phyloP scores from a whole-genome alignment of 2,329 filamentous ascomycete species.

The Berkeleyomyces basicola region DNA sequence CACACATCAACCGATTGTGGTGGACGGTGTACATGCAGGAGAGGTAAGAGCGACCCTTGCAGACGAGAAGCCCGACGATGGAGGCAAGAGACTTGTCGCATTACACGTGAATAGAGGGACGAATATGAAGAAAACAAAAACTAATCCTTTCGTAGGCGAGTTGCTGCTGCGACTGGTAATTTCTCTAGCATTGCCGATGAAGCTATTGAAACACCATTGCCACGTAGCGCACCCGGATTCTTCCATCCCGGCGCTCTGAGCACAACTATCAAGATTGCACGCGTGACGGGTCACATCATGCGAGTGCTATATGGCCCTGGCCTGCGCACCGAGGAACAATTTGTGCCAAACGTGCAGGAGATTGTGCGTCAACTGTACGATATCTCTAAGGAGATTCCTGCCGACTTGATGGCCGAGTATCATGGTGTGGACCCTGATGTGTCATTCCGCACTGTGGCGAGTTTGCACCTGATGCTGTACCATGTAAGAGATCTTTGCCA shows the following conservation, averaged over 20 bases:
- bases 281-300: constrained; percentile 18
- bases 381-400: constrained; percentile 16
- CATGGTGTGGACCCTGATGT: constrained; percentile 17
- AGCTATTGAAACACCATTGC: constrained; percentile 12
- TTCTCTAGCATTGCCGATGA: constrained; percentile 10
- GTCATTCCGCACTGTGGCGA: constrained; percentile 20
- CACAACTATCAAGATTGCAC: constrained; percentile 19
- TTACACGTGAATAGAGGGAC: no score
- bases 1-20: constrained; percentile 18
- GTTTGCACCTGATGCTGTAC: constrained; percentile 21
- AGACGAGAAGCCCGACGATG: not conserved
- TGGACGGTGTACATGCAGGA: constrained; percentile 21
- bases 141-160: constrained; percentile 6
- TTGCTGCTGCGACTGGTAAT: constrained; percentile 13
- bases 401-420: constrained; percentile 15
- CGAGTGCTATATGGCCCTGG: constrained; percentile 20
- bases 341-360: constrained; percentile 21
- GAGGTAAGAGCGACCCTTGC: constrained; percentile 14
- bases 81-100: no score
- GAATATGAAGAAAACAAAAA: not conserved
- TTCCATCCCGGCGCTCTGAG: constrained; percentile 18
- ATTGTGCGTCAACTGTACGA: constrained; percentile 18
- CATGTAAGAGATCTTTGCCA: constrained; percentile 15
- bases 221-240: constrained; percentile 18
- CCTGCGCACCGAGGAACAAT: constrained; percentile 19